phyloP scores from a whole-genome alignment of 169 alveolate species.

The Plasmodium sp. region DNA sequence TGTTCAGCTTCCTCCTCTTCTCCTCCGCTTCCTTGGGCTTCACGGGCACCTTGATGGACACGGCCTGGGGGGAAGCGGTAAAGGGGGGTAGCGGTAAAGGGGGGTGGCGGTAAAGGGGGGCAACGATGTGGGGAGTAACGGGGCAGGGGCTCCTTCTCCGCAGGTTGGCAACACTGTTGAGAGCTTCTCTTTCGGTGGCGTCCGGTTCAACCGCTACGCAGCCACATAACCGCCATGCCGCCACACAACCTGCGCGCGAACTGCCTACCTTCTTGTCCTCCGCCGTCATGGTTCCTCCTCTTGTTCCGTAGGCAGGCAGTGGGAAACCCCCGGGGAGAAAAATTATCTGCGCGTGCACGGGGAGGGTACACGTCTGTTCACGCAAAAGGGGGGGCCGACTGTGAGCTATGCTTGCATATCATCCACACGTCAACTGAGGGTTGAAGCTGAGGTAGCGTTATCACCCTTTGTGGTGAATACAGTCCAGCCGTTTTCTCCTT shows the following conservation, averaged over 20 bases:
- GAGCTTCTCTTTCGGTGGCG: background rate
- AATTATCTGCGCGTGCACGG: background rate
- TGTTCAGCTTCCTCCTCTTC: conserved; percentile 28
- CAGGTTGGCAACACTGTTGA: background rate
- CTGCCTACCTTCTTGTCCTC: conserved; percentile 62
- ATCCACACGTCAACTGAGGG: background rate
- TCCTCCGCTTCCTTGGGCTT: conserved; percentile 29
- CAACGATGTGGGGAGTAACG: background rate
- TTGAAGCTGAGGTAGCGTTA: background rate
- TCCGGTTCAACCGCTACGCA: background rate
- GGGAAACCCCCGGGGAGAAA: background rate
- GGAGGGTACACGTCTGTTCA: background rate
- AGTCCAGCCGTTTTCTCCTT: background rate
- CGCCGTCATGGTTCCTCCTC: conserved; percentile 41
- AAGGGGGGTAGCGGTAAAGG: background rate
- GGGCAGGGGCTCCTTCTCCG: background rate
- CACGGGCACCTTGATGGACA: conserved; percentile 62
- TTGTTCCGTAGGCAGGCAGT: background rate
- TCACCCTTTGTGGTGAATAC: background rate
- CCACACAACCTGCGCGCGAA: background rate
- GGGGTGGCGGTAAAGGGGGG: background rate
- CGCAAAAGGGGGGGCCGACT: background rate
- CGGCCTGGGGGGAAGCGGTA: conserved; percentile 22
- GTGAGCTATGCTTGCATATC: background rate
- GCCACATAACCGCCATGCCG: background rate